Evolutionary conservation across 23 red algal species (phyloP).

Genomic region (Gracilaria caudata): DNA sequence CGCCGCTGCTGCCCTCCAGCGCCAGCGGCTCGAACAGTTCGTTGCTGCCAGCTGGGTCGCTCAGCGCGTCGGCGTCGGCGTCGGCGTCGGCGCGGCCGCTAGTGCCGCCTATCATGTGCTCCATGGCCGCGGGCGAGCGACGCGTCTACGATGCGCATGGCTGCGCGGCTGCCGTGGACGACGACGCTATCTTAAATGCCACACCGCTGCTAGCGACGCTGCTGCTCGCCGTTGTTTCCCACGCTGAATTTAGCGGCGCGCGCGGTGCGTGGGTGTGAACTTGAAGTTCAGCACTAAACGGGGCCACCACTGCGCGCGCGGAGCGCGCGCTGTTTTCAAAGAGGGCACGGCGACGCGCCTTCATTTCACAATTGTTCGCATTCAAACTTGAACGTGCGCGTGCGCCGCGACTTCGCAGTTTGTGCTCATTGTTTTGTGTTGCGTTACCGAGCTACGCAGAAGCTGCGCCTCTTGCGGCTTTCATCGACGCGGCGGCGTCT

Average conservation of each 20-base stretch:
- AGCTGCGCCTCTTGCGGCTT: too few species aligned
- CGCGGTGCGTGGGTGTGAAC: neutral
- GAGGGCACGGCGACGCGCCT: too few species aligned
- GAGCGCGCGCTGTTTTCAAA: too few species aligned
- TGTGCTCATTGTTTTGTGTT: too few species aligned
- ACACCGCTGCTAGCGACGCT: neutral
- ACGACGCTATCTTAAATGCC: too few species aligned
- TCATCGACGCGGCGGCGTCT: too few species aligned
- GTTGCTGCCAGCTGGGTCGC: neutral
- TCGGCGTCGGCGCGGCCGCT: neutral
- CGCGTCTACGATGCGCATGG: too few species aligned
- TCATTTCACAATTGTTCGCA: too few species aligned
- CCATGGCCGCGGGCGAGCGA: neutral
- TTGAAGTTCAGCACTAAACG: neutral
- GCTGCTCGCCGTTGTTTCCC: neutral
- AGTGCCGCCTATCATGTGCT: neutral
- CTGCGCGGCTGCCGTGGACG: too few species aligned
- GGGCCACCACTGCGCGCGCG: neutral
- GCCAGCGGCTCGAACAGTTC: neutral
- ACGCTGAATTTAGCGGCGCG: neutral
- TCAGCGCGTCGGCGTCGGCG: neutral
- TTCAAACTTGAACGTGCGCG: too few species aligned
- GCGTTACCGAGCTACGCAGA: too few species aligned
- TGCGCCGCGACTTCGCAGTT: too few species aligned
- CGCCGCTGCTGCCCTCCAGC: neutral